These are phyloP conservation scores for Saturnispora hagleri DNA, from an alignment of 805 yeast species.

Conservation along the genomic window DNA sequence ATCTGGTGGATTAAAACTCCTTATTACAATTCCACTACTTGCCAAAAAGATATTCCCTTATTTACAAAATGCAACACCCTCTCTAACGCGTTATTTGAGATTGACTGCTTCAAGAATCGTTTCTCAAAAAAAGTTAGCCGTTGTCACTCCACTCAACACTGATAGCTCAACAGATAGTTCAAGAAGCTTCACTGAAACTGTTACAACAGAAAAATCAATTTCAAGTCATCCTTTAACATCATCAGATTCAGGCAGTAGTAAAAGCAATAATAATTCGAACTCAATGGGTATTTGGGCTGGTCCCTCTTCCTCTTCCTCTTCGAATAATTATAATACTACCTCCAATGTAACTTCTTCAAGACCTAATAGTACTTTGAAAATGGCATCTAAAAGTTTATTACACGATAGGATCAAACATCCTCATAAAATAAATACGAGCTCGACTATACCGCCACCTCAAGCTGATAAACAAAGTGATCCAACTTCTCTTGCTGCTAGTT, in stretches of 20 bases:
- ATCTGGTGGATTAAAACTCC: conserved; percentile 21
- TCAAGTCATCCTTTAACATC: neutral
- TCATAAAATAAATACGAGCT: neutral
- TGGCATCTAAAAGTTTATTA: neutral
- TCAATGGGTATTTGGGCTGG: conserved; percentile 7
- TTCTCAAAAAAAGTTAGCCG: conserved; percentile 1
- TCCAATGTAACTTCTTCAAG: neutral
- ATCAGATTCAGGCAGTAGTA: neutral
- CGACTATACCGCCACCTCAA: conserved; percentile 3
- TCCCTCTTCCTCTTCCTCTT: conserved; percentile 2
- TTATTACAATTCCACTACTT: conserved; percentile 18
- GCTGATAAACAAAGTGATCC: conserved; percentile 10
- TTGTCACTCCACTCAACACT: neutral
- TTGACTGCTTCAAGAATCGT: conserved; percentile 14
- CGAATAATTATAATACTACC: neutral
- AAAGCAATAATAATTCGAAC: neutral
- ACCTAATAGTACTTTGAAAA: neutral
- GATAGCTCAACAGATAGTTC: neutral
- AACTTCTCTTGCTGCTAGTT: conserved; percentile 6
- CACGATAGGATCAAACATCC: conserved; percentile 2
- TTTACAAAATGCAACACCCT: conserved; percentile 17
- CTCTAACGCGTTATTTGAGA: conserved; percentile 7
- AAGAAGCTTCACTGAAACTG: neutral
- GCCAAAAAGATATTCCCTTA: conserved; percentile 13
- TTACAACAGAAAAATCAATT: neutral